These are phyloP conservation scores for Penicillium desertorum DNA, from an alignment of 495 filamentous ascomycete genomes.

Conservation along the genomic window DNA sequence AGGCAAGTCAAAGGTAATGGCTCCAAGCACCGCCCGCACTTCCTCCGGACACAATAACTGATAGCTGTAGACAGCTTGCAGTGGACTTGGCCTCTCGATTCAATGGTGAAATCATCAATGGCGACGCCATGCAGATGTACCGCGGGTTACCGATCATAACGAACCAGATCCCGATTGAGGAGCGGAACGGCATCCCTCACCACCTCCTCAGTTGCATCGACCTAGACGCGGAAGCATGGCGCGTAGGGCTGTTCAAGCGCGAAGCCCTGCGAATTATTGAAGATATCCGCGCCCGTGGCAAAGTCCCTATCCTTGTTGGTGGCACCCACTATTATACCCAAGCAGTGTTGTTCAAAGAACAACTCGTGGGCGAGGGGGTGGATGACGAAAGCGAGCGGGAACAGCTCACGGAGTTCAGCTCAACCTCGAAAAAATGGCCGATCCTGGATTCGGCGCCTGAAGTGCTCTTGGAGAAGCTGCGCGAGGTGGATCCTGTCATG, in stretches of 20 bases:
- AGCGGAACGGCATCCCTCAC: conserved; percentile 81
- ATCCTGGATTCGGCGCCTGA: conserved; percentile 71
- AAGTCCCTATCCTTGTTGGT: conserved; percentile 86
- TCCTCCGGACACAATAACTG: conserved; percentile 17
- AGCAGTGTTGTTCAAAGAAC: conserved; percentile 74
- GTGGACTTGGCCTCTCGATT: conserved; percentile 80
- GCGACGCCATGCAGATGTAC: conserved; percentile 99
- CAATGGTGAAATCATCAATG: conserved; percentile 96
- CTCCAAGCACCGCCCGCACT: conserved; percentile 13
- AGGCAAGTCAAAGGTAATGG: conserved; percentile 89
- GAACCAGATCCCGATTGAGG: conserved; percentile 77
- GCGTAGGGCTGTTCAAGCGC: conserved; percentile 67
- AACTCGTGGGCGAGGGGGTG: conserved; percentile 48
- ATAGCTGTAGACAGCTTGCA: conserved; percentile 69
- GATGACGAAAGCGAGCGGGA: conserved; percentile 28
- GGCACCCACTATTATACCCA: conserved; percentile 96
- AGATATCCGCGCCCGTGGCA: conserved; percentile 73
- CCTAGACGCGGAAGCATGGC: conserved; percentile 76
- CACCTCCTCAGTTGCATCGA: conserved; percentile 80
- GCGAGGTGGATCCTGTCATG: conserved; percentile 83
- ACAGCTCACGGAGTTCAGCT: conserved; percentile 12
- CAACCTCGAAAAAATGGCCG: conserved; percentile 54
- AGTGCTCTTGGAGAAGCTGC: conserved; percentile 66
- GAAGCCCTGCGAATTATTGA: conserved; percentile 68
- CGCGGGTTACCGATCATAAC: conserved; percentile 90